Conservation (phyloP, 2,329 filamentous ascomycete species). For the Stromatinia cepivora region DNA sequence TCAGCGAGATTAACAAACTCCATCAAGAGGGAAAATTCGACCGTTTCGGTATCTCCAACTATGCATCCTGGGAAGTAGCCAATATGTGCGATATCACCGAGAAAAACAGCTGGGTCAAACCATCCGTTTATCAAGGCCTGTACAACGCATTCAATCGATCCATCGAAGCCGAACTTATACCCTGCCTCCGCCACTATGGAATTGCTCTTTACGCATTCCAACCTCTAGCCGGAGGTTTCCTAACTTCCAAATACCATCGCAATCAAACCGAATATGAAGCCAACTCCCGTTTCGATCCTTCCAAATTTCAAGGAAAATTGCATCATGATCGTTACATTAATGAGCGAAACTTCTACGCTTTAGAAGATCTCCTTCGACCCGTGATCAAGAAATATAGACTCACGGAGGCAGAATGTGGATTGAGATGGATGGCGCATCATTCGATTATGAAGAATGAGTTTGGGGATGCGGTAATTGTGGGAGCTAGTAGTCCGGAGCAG, state of each 20-base stretch:
- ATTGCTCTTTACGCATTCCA: conserved; percentile 64
- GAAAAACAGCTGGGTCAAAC: conserved; percentile 41
- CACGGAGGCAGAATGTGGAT: conserved; percentile 69
- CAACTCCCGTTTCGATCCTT: conserved; percentile 41
- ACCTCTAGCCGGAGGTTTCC: conserved; percentile 52
- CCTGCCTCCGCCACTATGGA: conserved; percentile 58
- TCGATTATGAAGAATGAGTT: conserved; percentile 55
- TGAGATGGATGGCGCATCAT: conserved; percentile 75
- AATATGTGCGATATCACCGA: conserved; percentile 41
- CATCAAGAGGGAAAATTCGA: conserved; percentile 37
- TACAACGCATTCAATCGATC: conserved; percentile 44
- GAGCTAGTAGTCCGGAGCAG: conserved; percentile 58
- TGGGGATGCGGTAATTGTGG: conserved; percentile 61
- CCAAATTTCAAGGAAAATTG: conserved; percentile 49
- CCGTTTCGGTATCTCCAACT: conserved; percentile 61
- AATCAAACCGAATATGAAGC: conserved; percentile 42
- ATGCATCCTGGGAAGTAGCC: conserved; percentile 45
- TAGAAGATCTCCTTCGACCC: conserved; percentile 62
- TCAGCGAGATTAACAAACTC: conserved; percentile 40
- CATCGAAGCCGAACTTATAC: conserved; percentile 63
- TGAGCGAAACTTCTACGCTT: conserved; percentile 62
- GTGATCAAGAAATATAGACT: conserved; percentile 67
- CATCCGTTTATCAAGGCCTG: conserved; percentile 42
- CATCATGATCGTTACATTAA: conserved; percentile 62
- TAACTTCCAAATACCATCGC: conserved; percentile 52